phyloP scores from a whole-genome alignment of 1,284 basidiomycete species.

The Apiotrichum laibachii region DNA sequence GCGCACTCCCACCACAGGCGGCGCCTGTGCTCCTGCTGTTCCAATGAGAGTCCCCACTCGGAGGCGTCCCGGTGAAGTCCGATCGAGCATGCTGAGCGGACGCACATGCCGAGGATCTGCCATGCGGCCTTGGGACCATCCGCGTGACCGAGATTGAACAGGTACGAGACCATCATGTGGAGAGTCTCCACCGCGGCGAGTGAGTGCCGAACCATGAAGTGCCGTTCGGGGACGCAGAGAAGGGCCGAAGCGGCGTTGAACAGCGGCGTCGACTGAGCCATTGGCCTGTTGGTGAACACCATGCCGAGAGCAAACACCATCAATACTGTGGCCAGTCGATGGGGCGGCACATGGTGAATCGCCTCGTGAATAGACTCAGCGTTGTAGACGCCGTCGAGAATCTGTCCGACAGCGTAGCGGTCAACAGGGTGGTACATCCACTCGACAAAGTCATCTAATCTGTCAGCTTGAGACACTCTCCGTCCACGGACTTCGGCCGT shows the following conservation, averaged over 20 bases:
- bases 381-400: slow-evolving; percentile 18
- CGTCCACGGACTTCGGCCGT: too few relatives aligned
- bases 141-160: slow-evolving; percentile 21
- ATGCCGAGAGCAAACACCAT: slow-evolving; percentile 20
- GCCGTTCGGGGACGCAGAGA: slow-evolving; percentile 19
- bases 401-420: slow-evolving; percentile 5
- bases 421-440: slow-evolving; percentile 31
- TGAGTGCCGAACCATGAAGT: slow-evolving; percentile 26
- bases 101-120: slow-evolving; percentile 24
- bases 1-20: slow-evolving; percentile 26
- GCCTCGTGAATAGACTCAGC: slow-evolving; percentile 10
- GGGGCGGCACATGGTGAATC: slow-evolving; percentile 22
- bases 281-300: slow-evolving; percentile 13
- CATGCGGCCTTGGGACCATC: slow-evolving; percentile 23
- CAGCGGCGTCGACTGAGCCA: slow-evolving; percentile 12
- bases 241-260: slow-evolving; percentile 22
- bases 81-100: slow-evolving; percentile 19
- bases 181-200: slow-evolving; percentile 24
- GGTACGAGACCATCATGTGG: slow-evolving; percentile 28
- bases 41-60: slow-evolving; percentile 24
- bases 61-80: slow-evolving; percentile 25
- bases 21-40: slow-evolving; percentile 20
- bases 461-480: background rate
- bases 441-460: slow-evolving; percentile 20
- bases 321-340: slow-evolving; percentile 20